phyloP scores from a whole-genome alignment of 148 eudicot genomes.

The Linanthus parryae region DNA sequence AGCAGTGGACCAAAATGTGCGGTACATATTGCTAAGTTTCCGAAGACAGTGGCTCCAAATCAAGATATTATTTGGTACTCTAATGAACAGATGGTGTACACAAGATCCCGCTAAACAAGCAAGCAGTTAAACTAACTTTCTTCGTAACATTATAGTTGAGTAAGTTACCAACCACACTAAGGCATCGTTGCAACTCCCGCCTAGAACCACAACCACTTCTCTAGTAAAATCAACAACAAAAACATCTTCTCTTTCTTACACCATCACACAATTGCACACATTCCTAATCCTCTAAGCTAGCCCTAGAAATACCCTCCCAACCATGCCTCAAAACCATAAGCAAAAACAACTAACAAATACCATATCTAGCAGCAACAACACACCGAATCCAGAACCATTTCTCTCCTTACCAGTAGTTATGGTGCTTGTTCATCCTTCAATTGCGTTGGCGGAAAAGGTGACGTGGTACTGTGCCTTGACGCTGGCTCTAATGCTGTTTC shows the following conservation, averaged over 20 bases:
- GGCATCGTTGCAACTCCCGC: slow-evolving; percentile 23
- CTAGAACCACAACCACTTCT: slow-evolving; percentile 14
- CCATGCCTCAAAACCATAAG: slow-evolving; percentile 1
- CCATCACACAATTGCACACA: not conserved
- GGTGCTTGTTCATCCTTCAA: slow-evolving; percentile 18
- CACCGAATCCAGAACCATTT: not conserved
- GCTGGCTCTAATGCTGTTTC: slow-evolving; percentile 43
- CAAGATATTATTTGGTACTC: too few species aligned
- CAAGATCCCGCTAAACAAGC: too few species aligned
- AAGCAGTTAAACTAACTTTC: too few species aligned
- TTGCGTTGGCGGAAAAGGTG: slow-evolving; percentile 36
- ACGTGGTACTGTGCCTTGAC: slow-evolving; percentile 45
- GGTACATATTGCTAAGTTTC: too few species aligned
- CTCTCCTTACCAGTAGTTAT: not conserved
- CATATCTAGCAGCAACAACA: too few species aligned
- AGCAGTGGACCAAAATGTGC: too few species aligned
- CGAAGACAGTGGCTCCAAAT: too few species aligned
- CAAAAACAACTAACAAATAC: not conserved
- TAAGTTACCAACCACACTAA: slow-evolving; percentile 27
- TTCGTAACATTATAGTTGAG: too few species aligned
- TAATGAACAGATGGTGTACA: too few species aligned
- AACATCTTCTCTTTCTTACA: slow-evolving; percentile 1
- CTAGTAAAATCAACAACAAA: slow-evolving; percentile 5
- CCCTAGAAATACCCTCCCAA: slow-evolving; percentile 7
- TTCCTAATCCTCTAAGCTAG: slow-evolving; percentile 13